Conservation (phyloP, 202 grass and related monocot genomes). For the Digitaria exilis region DNA sequence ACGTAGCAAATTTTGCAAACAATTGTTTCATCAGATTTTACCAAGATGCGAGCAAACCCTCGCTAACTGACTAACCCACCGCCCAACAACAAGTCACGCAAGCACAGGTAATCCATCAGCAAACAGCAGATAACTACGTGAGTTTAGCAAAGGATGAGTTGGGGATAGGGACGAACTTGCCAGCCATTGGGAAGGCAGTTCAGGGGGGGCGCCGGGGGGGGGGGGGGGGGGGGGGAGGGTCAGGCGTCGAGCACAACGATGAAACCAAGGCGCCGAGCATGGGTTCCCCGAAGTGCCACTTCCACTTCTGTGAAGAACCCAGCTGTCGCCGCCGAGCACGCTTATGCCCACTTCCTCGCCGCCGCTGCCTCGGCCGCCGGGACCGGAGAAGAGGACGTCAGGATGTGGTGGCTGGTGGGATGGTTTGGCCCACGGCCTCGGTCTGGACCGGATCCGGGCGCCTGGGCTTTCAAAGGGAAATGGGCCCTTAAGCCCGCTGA, state of each 20-base stretch:
- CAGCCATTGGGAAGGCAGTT: conserved; percentile 52
- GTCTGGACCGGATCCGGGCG: not conserved
- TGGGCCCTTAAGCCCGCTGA: not conserved
- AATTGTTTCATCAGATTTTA: no score
- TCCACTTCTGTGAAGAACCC: conserved; percentile 67
- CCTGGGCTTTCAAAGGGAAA: not conserved
- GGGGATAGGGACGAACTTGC: conserved; percentile 61
- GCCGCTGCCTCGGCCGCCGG: conserved; percentile 14
- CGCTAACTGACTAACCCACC: not conserved
- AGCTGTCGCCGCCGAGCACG: conserved; percentile 70
- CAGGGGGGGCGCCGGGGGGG: no score
- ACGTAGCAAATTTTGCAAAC: not conserved
- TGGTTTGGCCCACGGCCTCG: not conserved
- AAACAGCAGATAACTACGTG: not conserved
- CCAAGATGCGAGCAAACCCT: no score
- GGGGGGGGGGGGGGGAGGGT: no score
- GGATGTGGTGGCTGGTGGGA: no score
- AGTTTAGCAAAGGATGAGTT: not conserved
- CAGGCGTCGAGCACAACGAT: conserved; percentile 11
- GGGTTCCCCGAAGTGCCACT: conserved; percentile 66
- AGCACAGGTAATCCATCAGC: not conserved
- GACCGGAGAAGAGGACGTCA: no score
- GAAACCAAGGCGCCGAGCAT: conserved; percentile 44
- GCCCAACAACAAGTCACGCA: not conserved
- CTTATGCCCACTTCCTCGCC: conserved; percentile 49